Conservation (phyloP, 495 filamentous ascomycete genomes). For the Aspergillus nanangensis region DNA sequence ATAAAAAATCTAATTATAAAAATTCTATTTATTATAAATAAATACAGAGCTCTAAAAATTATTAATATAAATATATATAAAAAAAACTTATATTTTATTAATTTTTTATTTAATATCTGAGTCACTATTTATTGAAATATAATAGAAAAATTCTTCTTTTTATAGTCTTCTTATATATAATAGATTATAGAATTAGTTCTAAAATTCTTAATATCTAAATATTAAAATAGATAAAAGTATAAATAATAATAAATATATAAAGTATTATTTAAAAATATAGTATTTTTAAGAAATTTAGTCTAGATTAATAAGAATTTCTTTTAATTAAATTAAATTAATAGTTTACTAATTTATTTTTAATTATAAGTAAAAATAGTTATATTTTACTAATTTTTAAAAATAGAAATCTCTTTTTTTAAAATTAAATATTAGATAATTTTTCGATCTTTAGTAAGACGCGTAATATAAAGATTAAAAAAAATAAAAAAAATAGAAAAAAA, state of each 20-base stretch:
- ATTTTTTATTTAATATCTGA: too few relatives aligned
- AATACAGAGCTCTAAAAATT: too few relatives aligned
- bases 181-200: too few relatives aligned
- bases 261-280: background rate
- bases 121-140: background rate
- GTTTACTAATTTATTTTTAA: background rate
- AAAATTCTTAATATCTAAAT: background rate
- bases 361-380: background rate
- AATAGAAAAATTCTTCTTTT: background rate
- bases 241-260: background rate
- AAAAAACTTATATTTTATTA: too few relatives aligned
- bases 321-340: background rate
- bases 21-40: too few relatives aligned
- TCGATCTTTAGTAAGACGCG: background rate
- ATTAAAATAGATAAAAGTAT: background rate
- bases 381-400: background rate
- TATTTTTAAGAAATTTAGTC: background rate
- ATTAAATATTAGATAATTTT: background rate
- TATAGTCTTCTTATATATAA: too few relatives aligned
- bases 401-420: background rate
- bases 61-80: background rate
- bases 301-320: background rate
- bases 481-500: background rate
- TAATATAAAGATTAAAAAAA: background rate
- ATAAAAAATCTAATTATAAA: too few relatives aligned